Base-by-base conservation (phyloP, 768 basidiomycete species). In the Porphyrellus cyaneotinctus region DNA sequence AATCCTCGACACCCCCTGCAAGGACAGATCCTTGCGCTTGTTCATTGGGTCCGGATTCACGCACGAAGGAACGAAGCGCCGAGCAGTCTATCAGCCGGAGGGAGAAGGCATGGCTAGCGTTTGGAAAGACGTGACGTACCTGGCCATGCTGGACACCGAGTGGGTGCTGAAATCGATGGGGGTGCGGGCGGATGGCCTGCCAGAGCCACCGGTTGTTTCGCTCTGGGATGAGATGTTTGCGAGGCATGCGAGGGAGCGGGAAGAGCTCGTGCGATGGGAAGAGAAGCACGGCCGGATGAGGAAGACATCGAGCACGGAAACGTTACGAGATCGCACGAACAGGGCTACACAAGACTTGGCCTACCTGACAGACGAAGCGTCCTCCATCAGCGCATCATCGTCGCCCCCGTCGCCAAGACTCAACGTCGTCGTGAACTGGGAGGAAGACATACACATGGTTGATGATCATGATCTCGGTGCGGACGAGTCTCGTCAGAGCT, bases 181-280 rank as follows among this genome's bases (percentile, higher is more conserved):
- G 51, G 64, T 58, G 20, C 39, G 23, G 5, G 20, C 38, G 2
- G 48, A 35, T 20, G 24, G 9, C 17, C 2, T 10, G 7, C 61
- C 17, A 6, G 36, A 49, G 11, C 32, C 39, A 3, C 69, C 75
- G 0, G 73, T 75, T 0, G 61, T 65, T 36, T 74, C 76, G 1
- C 62, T 80, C 4, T 87, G 85, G 85, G 84, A 85, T 47, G 84
- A 83, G 59, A 70, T 87, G 47, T 72, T 87, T 39, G 52, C 65
- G 18, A 76, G 84, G 22, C 84, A 87, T 58, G 69, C 79, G 52
- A 68, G 71, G 38, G 84, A 87, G 67, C 71, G 78, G 31, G 79
- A 83, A 53, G 79, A 79, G 46, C 63, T 86, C 20, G 48, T 83
- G 45, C 67, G 64, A 6, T 79, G 81, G 79, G 80, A 86, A 18